Percentiles rank a stretch among this genome's conserved stretches.
These are phyloP conservation scores for Boehmeria nivea DNA, from an alignment of 306 rosid genomes.

Conservation along the genomic window DNA sequence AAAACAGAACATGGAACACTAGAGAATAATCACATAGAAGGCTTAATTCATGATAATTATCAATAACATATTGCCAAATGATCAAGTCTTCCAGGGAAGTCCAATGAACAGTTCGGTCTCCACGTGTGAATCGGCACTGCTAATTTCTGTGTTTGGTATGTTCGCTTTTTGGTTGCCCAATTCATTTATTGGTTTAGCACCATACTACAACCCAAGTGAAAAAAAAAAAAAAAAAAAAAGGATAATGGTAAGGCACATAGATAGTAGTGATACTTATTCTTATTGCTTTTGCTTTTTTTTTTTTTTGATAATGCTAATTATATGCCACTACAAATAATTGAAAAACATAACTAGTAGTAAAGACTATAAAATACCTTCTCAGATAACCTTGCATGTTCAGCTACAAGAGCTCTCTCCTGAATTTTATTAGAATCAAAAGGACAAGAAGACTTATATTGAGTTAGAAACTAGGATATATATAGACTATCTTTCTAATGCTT, in stretches of 20 bases:
- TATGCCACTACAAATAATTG: neutral
- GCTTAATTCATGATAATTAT: too few species aligned
- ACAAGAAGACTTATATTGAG: slow-evolving; percentile 1
- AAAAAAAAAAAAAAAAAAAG: neutral
- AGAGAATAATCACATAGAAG: too few species aligned
- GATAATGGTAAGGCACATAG: too few species aligned
- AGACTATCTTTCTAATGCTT: neutral
- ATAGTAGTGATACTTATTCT: too few species aligned
- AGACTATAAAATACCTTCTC: slow-evolving; percentile 49
- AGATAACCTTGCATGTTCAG: slow-evolving; percentile 54
- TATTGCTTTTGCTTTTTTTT: too few species aligned
- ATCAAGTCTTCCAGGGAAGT: slow-evolving; percentile 31
- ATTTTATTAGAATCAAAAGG: too few species aligned
- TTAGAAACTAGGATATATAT: too few species aligned
- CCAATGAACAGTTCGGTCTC: slow-evolving; percentile 84
- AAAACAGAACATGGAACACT: too few species aligned
- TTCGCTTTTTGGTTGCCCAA: slow-evolving; percentile 24
- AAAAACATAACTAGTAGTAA: neutral
- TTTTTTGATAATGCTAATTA: too few species aligned
- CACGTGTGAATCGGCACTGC: slow-evolving; percentile 54
- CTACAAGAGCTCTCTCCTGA: slow-evolving; percentile 56
- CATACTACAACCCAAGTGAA: slow-evolving; percentile 27
- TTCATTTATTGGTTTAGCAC: slow-evolving; percentile 12
- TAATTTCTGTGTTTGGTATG: slow-evolving; percentile 32
- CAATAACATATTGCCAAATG: too few species aligned